Conservation (phyloP, 805 yeast genomes). For the Ogataea dorogensis region DNA sequence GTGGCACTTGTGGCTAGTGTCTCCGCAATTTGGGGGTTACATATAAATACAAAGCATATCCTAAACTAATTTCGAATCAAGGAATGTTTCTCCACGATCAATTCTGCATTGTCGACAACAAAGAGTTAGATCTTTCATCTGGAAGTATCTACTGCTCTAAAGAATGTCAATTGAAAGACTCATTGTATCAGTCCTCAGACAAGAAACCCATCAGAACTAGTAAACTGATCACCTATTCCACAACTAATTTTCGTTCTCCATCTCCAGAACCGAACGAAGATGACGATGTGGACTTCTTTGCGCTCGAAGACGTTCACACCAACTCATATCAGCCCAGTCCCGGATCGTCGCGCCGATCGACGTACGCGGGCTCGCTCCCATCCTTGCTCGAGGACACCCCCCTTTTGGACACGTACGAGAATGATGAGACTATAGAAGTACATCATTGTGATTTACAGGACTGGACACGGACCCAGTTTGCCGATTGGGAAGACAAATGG, state of each 20-base stretch:
- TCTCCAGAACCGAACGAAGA: slow-evolving; percentile 3
- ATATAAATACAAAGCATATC: slow-evolving; percentile 7
- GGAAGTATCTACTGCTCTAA: slow-evolving; percentile 22
- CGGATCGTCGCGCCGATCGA: slow-evolving; percentile 17
- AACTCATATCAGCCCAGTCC: slow-evolving; percentile 14
- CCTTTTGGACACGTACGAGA: slow-evolving; percentile 14
- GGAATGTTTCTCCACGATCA: slow-evolving; percentile 25
- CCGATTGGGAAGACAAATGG: slow-evolving; percentile 9
- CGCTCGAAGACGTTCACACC: slow-evolving; percentile 24
- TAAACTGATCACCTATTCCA: slow-evolving; percentile 23
- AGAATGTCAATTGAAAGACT: slow-evolving; percentile 23
- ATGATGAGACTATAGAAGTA: slow-evolving; percentile 17
- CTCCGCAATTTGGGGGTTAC: slow-evolving; percentile 4
- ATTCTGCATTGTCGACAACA: slow-evolving; percentile 27
- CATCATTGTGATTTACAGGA: slow-evolving; percentile 12
- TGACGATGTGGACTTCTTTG: slow-evolving; percentile 22
- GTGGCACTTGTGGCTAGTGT: slow-evolving; percentile 9
- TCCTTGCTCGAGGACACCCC: slow-evolving; percentile 22
- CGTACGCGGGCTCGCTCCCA: slow-evolving; percentile 22
- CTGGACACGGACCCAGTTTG: slow-evolving; percentile 8
- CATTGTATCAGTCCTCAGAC: slow-evolving; percentile 5
- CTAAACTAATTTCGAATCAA: not conserved
- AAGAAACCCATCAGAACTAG: slow-evolving; percentile 8
- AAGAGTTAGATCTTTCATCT: slow-evolving; percentile 11
- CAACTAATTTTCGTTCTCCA: slow-evolving; percentile 5